Conservation (phyloP, 257 asterid species). For the Voacanga thouarsii region DNA sequence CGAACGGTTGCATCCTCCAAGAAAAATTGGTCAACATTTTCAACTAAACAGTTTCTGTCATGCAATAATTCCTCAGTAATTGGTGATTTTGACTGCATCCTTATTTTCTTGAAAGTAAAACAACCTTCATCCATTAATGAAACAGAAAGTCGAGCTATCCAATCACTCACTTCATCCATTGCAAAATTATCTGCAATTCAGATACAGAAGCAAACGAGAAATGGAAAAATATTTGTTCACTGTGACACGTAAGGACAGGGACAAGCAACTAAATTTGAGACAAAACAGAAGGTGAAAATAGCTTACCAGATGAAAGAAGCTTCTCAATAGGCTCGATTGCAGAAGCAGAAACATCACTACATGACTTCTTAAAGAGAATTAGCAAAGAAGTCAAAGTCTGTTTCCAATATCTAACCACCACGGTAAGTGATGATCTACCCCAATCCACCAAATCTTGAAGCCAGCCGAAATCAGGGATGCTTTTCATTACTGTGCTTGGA, state of each 20-base stretch:
- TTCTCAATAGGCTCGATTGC: slow-evolving; percentile 54
- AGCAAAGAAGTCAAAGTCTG: slow-evolving; percentile 65
- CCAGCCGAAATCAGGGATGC: slow-evolving; percentile 45
- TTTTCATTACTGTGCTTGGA: slow-evolving; percentile 35
- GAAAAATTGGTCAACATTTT: slow-evolving; percentile 30
- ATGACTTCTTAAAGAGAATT: slow-evolving; percentile 53
- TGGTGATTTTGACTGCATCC: slow-evolving; percentile 23
- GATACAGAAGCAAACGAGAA: slow-evolving; percentile 4
- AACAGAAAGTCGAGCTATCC: slow-evolving; percentile 62
- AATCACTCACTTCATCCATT: slow-evolving; percentile 58
- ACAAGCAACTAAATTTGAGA: slow-evolving; percentile 16
- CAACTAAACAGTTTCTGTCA: slow-evolving; percentile 24
- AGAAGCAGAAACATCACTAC: slow-evolving; percentile 52
- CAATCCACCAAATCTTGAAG: slow-evolving; percentile 81
- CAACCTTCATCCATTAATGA: slow-evolving; percentile 45
- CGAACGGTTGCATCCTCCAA: slow-evolving; percentile 32
- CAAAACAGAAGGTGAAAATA: slow-evolving; percentile 22
- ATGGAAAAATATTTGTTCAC: neutral
- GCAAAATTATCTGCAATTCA: slow-evolving; percentile 59
- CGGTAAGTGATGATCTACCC: slow-evolving; percentile 87
- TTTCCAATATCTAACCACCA: slow-evolving; percentile 89
- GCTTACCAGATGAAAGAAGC: slow-evolving; percentile 67
- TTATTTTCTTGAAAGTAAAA: slow-evolving; percentile 25
- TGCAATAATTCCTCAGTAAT: slow-evolving; percentile 30
- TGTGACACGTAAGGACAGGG: slow-evolving; percentile 1